These are phyloP conservation scores for Clathrospora elynae DNA, from an alignment of 2,329 filamentous ascomycete species.

Conservation along the genomic window DNA sequence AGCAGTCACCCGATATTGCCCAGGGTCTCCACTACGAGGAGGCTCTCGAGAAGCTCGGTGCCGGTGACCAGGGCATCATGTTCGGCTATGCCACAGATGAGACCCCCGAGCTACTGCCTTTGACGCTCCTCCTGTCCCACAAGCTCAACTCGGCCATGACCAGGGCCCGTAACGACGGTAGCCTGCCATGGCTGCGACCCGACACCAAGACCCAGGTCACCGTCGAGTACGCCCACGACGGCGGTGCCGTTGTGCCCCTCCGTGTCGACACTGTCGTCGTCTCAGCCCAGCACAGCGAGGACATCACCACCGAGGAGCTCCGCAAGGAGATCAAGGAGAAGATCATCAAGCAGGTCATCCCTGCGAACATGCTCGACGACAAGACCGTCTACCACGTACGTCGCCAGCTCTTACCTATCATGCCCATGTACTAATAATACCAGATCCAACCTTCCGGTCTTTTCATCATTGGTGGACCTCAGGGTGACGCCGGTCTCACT, in stretches of 20 bases:
- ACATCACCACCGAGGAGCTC: constrained; percentile 87
- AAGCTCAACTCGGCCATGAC: constrained; percentile 97
- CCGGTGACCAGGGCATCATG: constrained; percentile 99
- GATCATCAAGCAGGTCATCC: constrained; percentile 95
- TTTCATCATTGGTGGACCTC: constrained; percentile 98
- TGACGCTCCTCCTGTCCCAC: constrained; percentile 93
- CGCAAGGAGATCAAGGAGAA: constrained; percentile 96
- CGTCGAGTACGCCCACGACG: constrained; percentile 96
- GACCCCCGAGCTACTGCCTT: constrained; percentile 93
- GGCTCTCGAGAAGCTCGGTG: constrained; percentile 95
- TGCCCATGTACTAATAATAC: constrained; percentile 19
- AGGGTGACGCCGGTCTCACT: constrained; percentile 98
- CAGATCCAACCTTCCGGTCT: constrained; percentile 94
- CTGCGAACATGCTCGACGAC: constrained; percentile 87
- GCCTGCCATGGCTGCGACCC: constrained; percentile 90
- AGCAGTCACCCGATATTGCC: constrained; percentile 98
- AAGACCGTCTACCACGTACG: constrained; percentile 92
- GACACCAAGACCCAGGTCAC: constrained; percentile 99
- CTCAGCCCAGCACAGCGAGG: constrained; percentile 88
- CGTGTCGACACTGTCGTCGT: constrained; percentile 97
- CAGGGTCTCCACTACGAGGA: constrained; percentile 99
- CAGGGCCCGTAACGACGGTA: constrained; percentile 82
- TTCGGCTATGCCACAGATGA: constrained; percentile 99
- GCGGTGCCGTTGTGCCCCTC: constrained; percentile 87
- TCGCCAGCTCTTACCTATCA: constrained; percentile 20